These are phyloP conservation scores for Trichoderma atrobrunneum DNA, from an alignment of 2,329 filamentous ascomycete species.

Conservation along the genomic window DNA sequence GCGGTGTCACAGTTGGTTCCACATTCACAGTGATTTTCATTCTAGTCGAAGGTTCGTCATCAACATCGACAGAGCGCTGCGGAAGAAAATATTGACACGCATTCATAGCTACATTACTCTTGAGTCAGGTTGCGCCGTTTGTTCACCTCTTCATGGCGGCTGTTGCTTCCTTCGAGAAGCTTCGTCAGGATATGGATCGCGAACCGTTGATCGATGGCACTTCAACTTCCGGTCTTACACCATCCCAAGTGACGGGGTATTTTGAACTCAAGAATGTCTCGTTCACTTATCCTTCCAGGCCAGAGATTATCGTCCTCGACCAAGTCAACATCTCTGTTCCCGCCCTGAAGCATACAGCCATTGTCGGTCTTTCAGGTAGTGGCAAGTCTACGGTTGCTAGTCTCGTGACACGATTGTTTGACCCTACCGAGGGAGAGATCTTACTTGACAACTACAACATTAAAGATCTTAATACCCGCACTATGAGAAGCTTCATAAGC, in stretches of 20 bases:
- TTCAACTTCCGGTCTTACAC: constrained; percentile 36
- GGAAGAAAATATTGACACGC: constrained; percentile 19
- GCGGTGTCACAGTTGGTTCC: constrained; percentile 43
- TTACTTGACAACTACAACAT: constrained; percentile 44
- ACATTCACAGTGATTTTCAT: constrained; percentile 56
- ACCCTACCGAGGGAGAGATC: constrained; percentile 41
- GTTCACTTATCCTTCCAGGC: constrained; percentile 40
- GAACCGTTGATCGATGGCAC: constrained; percentile 40
- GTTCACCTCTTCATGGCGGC: constrained; percentile 56
- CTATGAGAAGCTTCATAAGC: constrained; percentile 52
- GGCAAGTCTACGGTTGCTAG: constrained; percentile 69
- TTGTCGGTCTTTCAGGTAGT: constrained; percentile 66
- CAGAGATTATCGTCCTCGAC: constrained; percentile 56
- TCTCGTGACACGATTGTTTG: constrained; percentile 65
- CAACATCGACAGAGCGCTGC: not conserved
- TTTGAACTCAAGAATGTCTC: constrained; percentile 35
- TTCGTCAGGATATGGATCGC: constrained; percentile 53
- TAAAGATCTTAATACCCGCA: constrained; percentile 55
- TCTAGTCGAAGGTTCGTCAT: constrained; percentile 45
- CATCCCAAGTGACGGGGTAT: constrained; percentile 26
- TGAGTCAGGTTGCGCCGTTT: constrained; percentile 58
- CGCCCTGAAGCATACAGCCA: constrained; percentile 61
- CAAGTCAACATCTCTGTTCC: constrained; percentile 47
- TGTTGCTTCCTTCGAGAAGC: constrained; percentile 51
- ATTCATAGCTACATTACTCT: constrained; percentile 48